Conservation (phyloP, 2,329 filamentous ascomycete genomes). For the Trichoderma polysporum region DNA sequence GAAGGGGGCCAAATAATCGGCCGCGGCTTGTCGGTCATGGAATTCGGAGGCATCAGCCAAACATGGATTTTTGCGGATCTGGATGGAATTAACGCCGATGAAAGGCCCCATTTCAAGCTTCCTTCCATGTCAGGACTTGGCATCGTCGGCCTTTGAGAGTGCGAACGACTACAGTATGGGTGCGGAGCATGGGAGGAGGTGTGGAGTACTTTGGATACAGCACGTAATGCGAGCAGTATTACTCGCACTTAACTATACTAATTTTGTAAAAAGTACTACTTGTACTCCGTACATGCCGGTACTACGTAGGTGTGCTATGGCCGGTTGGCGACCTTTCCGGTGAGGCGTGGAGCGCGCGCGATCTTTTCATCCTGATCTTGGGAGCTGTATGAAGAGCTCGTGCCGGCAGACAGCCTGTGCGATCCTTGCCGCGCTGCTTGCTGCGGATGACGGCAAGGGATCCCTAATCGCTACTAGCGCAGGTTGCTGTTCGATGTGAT, state of each 20-base stretch:
- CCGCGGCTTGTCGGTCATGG: neutral
- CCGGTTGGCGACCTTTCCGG: conserved; percentile 4
- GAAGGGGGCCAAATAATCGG: conserved; percentile 12
- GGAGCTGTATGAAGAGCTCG: neutral
- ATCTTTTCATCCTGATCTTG: conserved; percentile 18
- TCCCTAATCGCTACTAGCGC: conserved; percentile 9
- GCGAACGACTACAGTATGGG: neutral
- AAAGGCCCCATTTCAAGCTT: neutral
- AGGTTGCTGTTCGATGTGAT: conserved; percentile 15
- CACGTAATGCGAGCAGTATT: neutral
- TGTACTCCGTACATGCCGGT: neutral
- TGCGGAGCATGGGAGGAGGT: neutral
- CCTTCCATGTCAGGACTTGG: neutral
- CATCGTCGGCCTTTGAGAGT: neutral
- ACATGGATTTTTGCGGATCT: neutral
- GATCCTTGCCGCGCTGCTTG: neutral
- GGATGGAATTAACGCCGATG: conserved; percentile 3
- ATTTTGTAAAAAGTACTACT: neutral
- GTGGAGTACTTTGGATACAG: neutral
- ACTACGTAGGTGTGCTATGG: neutral
- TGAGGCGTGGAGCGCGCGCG: conserved; percentile 17
- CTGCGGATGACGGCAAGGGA: conserved; percentile 19
- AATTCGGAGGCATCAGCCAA: neutral
- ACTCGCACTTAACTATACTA: neutral
- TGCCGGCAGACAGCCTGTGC: conserved; percentile 3